These are phyloP conservation scores for Dendrobium nobile DNA, from an alignment of 106 monocot genomes.

Conservation along the genomic window DNA sequence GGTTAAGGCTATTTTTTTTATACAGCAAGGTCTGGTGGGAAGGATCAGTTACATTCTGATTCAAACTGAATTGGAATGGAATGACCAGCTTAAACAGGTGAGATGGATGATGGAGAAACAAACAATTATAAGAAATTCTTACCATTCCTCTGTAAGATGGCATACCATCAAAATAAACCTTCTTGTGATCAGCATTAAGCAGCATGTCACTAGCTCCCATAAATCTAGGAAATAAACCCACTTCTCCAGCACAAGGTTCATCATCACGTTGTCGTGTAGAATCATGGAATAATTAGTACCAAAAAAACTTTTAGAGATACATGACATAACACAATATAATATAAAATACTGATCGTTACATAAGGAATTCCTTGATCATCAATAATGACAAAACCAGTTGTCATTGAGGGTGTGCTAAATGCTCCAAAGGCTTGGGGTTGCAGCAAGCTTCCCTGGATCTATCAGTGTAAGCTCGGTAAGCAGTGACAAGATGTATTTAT, in stretches of 20 bases:
- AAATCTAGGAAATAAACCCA: slow-evolving; percentile 69
- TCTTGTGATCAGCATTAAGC: slow-evolving; percentile 80
- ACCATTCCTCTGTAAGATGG: slow-evolving; percentile 78
- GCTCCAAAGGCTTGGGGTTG: slow-evolving; percentile 88
- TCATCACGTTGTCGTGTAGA: slow-evolving; percentile 53
- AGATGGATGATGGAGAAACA: background rate
- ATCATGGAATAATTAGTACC: background rate
- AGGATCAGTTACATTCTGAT: too few relatives aligned
- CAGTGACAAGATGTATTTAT: too few relatives aligned
- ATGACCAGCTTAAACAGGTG: too few relatives aligned
- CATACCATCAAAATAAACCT: slow-evolving; percentile 91
- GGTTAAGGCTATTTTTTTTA: too few relatives aligned
- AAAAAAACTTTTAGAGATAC: background rate
- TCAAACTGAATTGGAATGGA: too few relatives aligned
- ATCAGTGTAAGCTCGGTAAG: too few relatives aligned
- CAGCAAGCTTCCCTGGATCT: slow-evolving; percentile 57
- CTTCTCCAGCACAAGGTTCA: slow-evolving; percentile 87
- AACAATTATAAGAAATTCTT: slow-evolving; percentile 1
- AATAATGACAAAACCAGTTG: slow-evolving; percentile 73
- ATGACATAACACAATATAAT: background rate
- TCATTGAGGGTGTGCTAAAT: slow-evolving; percentile 75
- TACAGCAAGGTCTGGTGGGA: too few relatives aligned
- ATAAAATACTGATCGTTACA: slow-evolving; percentile 32
- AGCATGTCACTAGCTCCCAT: slow-evolving; percentile 69
- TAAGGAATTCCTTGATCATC: slow-evolving; percentile 66